Percentiles rank a stretch among this genome's conserved stretches.
These are phyloP conservation scores for Talaromyces proteolyticus DNA, from an alignment of 495 filamentous ascomycete genomes.

Conservation along the genomic window DNA sequence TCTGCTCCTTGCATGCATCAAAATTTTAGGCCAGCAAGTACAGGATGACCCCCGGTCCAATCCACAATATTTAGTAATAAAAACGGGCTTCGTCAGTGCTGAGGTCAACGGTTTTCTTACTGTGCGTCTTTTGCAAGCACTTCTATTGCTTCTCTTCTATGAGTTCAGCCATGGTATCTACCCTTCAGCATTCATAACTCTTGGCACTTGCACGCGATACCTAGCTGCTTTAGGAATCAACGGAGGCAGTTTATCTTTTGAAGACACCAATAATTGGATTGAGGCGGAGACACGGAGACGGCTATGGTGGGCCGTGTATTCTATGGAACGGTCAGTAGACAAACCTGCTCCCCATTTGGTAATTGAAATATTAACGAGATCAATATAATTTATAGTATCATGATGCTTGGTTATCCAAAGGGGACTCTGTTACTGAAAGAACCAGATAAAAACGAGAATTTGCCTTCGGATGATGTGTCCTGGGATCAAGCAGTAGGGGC, in stretches of 20 bases:
- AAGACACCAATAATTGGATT: conserved; percentile 5
- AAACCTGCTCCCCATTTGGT: background rate
- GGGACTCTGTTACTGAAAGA: conserved; percentile 5
- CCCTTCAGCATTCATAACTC: conserved; percentile 9
- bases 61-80: conserved; percentile 7
- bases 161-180: conserved; percentile 11
- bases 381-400: conserved; percentile 3
- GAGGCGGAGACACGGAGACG: conserved; percentile 7
- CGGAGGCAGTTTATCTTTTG: background rate
- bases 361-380: background rate
- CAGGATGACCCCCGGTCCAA: conserved; percentile 1
- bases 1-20: conserved; percentile 10
- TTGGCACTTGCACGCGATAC: conserved; percentile 8
- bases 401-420: conserved; percentile 7
- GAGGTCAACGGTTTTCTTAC: conserved; percentile 10
- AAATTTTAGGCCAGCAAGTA: background rate
- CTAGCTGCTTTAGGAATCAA: conserved; percentile 3
- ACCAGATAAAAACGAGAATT: conserved; percentile 3
- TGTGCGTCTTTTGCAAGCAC: conserved; percentile 8
- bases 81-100: conserved; percentile 1
- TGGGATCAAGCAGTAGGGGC: conserved; percentile 7
- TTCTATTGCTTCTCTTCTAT: conserved; percentile 10
- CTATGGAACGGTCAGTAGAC: conserved; percentile 9
- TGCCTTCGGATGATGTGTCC: conserved; percentile 9
- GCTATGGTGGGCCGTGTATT: conserved; percentile 12